These are phyloP conservation scores for Albatrellus sp. DNA, from an alignment of 1,284 basidiomycete genomes.

Conservation along the genomic window DNA sequence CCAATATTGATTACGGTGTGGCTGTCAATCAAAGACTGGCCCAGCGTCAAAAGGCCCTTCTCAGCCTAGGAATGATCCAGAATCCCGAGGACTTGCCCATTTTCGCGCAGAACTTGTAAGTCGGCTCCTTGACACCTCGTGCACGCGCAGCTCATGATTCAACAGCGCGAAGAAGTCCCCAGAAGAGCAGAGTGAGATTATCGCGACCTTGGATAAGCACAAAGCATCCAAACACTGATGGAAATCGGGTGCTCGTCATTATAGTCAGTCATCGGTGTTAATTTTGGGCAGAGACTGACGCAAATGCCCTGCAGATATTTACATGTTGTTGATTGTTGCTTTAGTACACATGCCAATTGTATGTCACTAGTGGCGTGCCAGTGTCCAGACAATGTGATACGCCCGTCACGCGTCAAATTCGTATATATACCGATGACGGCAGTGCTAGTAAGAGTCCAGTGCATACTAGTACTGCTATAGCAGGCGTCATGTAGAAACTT, in stretches of 20 bases:
- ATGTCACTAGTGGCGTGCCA: no score
- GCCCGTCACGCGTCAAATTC: no score
- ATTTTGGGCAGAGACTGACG: no score
- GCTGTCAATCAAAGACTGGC: constrained; percentile 16
- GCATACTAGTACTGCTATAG: no score
- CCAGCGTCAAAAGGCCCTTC: constrained; percentile 41
- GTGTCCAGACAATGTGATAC: no score
- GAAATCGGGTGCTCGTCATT: neutral
- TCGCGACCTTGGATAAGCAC: constrained; percentile 27
- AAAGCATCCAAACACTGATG: neutral
- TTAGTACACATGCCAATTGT: no score
- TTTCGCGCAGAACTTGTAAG: constrained; percentile 57
- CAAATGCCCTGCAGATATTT: no score
- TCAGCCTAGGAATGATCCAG: constrained; percentile 45
- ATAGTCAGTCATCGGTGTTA: no score
- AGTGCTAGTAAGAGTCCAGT: no score
- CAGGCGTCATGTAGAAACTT: no score
- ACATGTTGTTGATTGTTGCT: no score
- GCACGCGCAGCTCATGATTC: neutral
- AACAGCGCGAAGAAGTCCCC: constrained; percentile 27
- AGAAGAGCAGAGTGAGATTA: constrained; percentile 30
- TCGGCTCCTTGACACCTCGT: constrained; percentile 1
- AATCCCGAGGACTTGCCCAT: constrained; percentile 32
- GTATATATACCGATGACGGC: no score
- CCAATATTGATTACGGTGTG: neutral